Conservation (phyloP, 208 protist species). For the Crithidia acanthocephali region DNA sequence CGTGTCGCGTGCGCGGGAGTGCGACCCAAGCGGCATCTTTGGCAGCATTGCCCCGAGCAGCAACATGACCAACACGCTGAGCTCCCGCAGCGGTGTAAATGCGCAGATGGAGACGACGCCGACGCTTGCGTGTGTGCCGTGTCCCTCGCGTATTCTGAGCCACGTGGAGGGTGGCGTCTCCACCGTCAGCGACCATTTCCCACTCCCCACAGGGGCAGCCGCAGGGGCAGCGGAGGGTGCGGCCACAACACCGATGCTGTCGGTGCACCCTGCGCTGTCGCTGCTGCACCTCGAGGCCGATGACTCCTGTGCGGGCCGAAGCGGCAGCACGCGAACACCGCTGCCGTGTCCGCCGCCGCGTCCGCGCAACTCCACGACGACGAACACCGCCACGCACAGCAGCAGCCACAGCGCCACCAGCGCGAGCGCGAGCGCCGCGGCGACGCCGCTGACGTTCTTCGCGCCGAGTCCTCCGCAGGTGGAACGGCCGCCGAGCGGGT, state of each 20-base stretch:
- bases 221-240: not conserved
- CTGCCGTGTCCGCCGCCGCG: conserved; percentile 1
- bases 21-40: not conserved
- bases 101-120: conserved; percentile 2
- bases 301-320: not conserved
- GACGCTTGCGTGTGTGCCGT: not conserved
- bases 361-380: not conserved
- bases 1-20: not conserved
- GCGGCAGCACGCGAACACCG: not conserved
- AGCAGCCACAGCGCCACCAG: too few relatives aligned
- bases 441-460: not conserved
- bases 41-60: conserved; percentile 6
- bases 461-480: not conserved
- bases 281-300: conserved; percentile 11
- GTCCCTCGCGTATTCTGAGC: not conserved
- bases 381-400: not conserved
- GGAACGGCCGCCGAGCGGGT: not conserved
- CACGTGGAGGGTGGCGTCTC: not conserved
- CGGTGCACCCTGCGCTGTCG: conserved; percentile 3
- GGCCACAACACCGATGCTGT: not conserved
- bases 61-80: conserved; percentile 15
- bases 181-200: not conserved
- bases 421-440: too few relatives aligned
- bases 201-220: not conserved
- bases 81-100: not conserved